phyloP scores from a whole-genome alignment of 2,329 filamentous ascomycete species.

The Aspergillus glaucus region DNA sequence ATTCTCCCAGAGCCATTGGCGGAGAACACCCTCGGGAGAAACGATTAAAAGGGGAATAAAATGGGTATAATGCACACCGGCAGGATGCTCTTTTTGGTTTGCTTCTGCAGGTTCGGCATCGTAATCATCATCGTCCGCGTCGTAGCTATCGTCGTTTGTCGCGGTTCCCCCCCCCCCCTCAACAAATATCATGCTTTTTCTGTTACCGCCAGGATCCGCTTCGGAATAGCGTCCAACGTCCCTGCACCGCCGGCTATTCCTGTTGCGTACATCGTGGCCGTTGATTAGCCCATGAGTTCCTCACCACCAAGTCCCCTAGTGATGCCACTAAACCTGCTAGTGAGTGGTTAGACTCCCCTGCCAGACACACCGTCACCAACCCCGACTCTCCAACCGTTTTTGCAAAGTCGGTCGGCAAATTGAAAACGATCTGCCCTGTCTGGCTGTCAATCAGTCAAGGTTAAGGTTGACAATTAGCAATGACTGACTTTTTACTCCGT shows the following conservation, averaged over 20 bases:
- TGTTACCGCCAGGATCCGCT: not conserved
- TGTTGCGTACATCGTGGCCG: not conserved
- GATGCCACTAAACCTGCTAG: not conserved
- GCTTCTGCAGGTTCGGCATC: not conserved
- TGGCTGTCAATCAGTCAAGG: not conserved
- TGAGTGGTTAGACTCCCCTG: not conserved
- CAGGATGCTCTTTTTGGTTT: not conserved
- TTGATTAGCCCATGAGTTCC: not conserved
- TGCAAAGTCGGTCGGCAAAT: not conserved
- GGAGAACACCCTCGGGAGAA: not conserved
- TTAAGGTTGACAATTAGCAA: constrained; percentile 1
- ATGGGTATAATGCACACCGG: not conserved
- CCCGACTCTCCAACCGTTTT: not conserved
- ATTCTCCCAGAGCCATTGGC: not conserved
- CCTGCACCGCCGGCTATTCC: not conserved
- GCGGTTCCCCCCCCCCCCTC: not conserved
- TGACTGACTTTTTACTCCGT: not conserved
- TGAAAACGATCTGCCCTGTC: not conserved
- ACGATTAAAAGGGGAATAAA: not conserved
- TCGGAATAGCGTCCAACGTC: not conserved
- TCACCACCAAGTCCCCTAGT: not conserved
- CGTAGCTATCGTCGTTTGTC: not conserved
- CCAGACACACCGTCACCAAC: no score
- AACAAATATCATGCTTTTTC: not conserved
- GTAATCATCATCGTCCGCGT: not conserved